Percentiles rank a stretch among this genome's conserved stretches.
Conservation (phyloP, 192 early-diverging fungal genomes). For the Neocallimastix lanati region DNA sequence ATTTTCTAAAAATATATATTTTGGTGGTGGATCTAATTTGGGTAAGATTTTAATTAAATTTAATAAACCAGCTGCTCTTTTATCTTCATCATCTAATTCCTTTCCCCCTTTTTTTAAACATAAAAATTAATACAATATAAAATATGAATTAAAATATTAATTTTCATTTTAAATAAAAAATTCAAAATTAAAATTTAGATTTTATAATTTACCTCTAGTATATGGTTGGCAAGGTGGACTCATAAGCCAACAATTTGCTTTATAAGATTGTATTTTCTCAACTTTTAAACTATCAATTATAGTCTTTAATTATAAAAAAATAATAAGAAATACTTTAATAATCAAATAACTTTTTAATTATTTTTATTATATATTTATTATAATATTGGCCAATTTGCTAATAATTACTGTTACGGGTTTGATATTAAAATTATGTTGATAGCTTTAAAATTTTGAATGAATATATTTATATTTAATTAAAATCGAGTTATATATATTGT, state of each 20-base stretch:
- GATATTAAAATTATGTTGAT: background rate
- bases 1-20: slow-evolving; percentile 32
- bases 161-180: no score
- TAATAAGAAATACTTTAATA: no score
- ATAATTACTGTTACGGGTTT: background rate
- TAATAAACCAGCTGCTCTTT: slow-evolving; percentile 16
- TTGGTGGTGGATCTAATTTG: slow-evolving; percentile 10
- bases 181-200: no score
- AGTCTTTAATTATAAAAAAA: no score
- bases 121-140: no score
- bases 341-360: background rate
- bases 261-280: slow-evolving; percentile 29
- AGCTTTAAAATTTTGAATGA: no score
- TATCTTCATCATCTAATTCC: slow-evolving; percentile 37
- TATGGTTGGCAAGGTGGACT: slow-evolving; percentile 79
- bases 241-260: slow-evolving; percentile 69
- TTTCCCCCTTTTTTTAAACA: slow-evolving; percentile 57
- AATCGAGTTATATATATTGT: no score
- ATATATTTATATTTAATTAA: no score
- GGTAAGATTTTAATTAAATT: slow-evolving; percentile 20
- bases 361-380: background rate
- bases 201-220: slow-evolving; percentile 23
- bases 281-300: slow-evolving; percentile 27
- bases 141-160: no score
- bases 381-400: no score